Percentiles rank a stretch among this genome's conserved stretches.
These are phyloP conservation scores for Trichoderma sp. DNA, from an alignment of 2,329 filamentous ascomycete species.

Conservation along the genomic window DNA sequence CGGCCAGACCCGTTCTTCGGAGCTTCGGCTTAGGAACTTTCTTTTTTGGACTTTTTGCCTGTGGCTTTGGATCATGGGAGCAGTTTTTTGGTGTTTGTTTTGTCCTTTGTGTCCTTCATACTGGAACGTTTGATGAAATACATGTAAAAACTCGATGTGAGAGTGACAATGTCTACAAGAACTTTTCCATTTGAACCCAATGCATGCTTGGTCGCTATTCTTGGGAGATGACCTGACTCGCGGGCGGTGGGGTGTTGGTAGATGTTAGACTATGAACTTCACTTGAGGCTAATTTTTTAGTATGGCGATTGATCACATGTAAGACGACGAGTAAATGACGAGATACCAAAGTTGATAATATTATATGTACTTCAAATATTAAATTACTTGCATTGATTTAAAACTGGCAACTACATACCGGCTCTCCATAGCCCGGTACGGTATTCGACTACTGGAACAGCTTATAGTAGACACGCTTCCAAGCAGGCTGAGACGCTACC, in stretches of 20 bases:
- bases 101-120: neutral
- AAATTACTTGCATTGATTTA: neutral
- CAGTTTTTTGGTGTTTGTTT: neutral
- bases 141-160: no score
- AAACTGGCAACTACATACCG: neutral
- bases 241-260: neutral
- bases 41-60: neutral
- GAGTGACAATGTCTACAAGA: neutral
- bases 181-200: neutral
- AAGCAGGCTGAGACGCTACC: constrained; percentile 49
- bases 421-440: neutral
- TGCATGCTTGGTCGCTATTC: neutral
- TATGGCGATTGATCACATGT: neutral
- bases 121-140: neutral
- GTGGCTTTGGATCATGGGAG: neutral
- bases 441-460: constrained; percentile 28
- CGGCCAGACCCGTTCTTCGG: constrained; percentile 39
- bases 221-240: neutral
- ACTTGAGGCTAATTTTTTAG: neutral
- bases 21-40: neutral
- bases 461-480: constrained; percentile 38
- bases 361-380: neutral
- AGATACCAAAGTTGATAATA: neutral
- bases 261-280: neutral
- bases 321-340: neutral